Conservation (phyloP, 805 yeast genomes). For the Hanseniaspora pseudoguilliermondii region DNA sequence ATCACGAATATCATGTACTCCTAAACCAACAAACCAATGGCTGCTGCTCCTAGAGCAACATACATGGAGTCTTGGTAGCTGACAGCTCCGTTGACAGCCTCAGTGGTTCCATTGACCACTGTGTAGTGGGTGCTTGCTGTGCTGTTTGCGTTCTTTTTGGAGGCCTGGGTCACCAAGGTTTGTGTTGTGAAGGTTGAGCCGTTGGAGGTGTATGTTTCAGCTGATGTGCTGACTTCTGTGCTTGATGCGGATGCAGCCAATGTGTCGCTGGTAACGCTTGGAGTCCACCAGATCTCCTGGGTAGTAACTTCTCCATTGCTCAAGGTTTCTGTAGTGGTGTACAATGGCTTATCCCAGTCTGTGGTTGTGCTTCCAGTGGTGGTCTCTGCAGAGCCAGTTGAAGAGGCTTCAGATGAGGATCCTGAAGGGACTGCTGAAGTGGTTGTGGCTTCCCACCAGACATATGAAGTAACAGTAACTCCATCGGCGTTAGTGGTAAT, state of each 20-base stretch:
- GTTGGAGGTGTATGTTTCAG: slow-evolving; percentile 6
- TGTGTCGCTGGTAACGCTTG: not conserved
- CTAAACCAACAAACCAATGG: not conserved
- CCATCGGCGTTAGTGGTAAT: not conserved
- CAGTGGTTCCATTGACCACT: slow-evolving; percentile 4
- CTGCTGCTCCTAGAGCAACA: slow-evolving; percentile 8
- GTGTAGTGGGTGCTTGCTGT: not conserved
- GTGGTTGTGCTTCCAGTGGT: slow-evolving; percentile 13
- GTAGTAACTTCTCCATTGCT: slow-evolving; percentile 12
- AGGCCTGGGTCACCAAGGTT: slow-evolving; percentile 7
- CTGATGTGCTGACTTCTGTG: not conserved
- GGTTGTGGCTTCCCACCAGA: slow-evolving; percentile 8
- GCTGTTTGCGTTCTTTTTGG: slow-evolving; percentile 2
- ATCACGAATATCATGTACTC: no score
- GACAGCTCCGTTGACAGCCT: not conserved
- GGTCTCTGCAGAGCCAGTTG: not conserved
- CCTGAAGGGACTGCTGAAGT: not conserved
- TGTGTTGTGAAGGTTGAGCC: slow-evolving; percentile 8
- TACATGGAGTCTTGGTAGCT: not conserved
- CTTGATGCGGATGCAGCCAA: not conserved
- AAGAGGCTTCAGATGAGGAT: not conserved
- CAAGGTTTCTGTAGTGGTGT: slow-evolving; percentile 10
- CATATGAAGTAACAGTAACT: not conserved
- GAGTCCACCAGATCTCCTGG: slow-evolving; percentile 12
- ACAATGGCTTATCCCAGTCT: slow-evolving; percentile 12